Evolutionary conservation across 2,329 filamentous ascomycete species (phyloP).

Genomic region (Byssoonygena ceratinophila): DNA sequence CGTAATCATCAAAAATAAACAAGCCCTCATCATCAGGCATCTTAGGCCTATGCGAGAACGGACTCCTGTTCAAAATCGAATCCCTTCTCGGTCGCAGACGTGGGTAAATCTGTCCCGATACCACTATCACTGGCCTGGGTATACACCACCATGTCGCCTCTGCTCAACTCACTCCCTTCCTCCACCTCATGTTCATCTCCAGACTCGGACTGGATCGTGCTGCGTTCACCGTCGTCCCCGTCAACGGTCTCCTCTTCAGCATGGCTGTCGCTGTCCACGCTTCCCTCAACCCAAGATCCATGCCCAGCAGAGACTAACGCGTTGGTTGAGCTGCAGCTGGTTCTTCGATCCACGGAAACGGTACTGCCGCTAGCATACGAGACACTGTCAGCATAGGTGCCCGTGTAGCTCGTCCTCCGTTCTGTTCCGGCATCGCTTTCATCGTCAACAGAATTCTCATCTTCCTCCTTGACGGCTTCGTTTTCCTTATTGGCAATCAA

Average conservation of each 20-base stretch:
- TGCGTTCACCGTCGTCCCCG: constrained; percentile 13
- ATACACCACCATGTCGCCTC: constrained; percentile 18
- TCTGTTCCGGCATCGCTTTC: constrained; percentile 44
- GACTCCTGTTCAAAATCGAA: constrained; percentile 13
- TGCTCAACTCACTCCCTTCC: constrained; percentile 15
- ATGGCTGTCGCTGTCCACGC: constrained; percentile 13
- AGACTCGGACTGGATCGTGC: constrained; percentile 19
- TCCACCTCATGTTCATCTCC: constrained; percentile 24
- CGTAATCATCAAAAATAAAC: neutral
- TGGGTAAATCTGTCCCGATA: constrained; percentile 22
- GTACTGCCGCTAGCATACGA: constrained; percentile 33
- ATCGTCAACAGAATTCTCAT: constrained; percentile 38
- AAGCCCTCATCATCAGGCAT: neutral
- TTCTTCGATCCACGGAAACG: constrained; percentile 30
- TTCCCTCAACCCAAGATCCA: constrained; percentile 19
- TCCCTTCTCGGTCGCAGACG: constrained; percentile 7
- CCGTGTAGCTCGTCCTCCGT: constrained; percentile 35
- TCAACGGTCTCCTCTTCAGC: constrained; percentile 16
- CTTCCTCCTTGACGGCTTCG: constrained; percentile 51
- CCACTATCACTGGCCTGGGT: constrained; percentile 24
- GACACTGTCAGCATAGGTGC: constrained; percentile 35
- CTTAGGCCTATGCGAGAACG: constrained; percentile 7
- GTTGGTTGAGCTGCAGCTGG: constrained; percentile 34
- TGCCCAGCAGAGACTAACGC: constrained; percentile 25
- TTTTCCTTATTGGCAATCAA: constrained; percentile 50